Evolutionary conservation across 176 grass and related monocot genomes (phyloP), one percentile per base, ranked within the genome.

Genomic region (Lolium rigidum): DNA sequence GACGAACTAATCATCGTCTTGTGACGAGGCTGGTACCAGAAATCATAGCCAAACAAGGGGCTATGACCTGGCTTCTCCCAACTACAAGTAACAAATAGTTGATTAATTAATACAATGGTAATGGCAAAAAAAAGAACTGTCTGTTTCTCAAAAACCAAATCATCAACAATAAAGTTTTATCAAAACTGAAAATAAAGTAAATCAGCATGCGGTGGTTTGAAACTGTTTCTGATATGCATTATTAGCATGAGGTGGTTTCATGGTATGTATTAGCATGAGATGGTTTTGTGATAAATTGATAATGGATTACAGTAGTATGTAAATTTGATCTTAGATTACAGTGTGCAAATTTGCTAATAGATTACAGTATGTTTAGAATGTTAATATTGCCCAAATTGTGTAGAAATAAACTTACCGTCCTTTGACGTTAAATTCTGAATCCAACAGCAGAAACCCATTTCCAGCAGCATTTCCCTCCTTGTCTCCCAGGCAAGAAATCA

Each of bases 1-100:
- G 93, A 90, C 16, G 91, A 93, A 72, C 93, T 98, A 48, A 98
- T 98, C 95, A 98, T 98, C 1, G 93, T 95, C 76, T 93, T 90
- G 81, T 98, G 95, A 49, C 91, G 88, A 44, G 95, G 95, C 4
- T 95, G 91, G 78, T 98, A 98, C 93, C 95, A 95, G 86, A 83
- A 93, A 79, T 98, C 93, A 83, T 95, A 98, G 31, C 95, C 95
- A 87, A 98, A 95, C 22, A 79, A 52, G 21, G 93, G 95, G 54
- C 80, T 89, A 61, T 98, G 87, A 31, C 89, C 93, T 71, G 93
- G 89, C 81, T 90, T 95, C 84, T 95, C 91, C 95, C 95, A 98
- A 80, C 93, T 98, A 39, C 54, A 77, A 63, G 69, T 54, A 74
- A n/a, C 4, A 24, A 87, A 58, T 18, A 44, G 10, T 57, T 70